A percentile compares a stretch with the other conserved stretches of the same genome.
These are phyloP conservation scores for Paraglomus occultum DNA, from an alignment of 192 early-diverging fungal genomes.

Conservation along the genomic window DNA sequence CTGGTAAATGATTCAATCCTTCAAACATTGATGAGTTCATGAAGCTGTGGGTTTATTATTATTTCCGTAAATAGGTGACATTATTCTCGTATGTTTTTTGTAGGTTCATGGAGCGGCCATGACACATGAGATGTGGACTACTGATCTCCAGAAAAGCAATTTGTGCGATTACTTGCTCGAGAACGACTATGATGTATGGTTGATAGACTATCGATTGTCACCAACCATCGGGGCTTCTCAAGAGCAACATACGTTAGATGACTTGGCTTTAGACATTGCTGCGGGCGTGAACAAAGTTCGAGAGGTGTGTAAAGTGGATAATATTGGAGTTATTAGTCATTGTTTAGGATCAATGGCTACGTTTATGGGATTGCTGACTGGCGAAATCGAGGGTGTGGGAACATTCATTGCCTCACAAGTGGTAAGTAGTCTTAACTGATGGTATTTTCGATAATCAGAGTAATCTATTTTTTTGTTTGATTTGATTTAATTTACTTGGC, in stretches of 20 bases:
- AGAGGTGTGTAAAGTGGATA: constrained; percentile 36
- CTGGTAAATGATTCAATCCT: constrained; percentile 32
- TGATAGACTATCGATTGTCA: constrained; percentile 42
- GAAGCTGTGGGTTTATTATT: neutral
- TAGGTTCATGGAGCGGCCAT: constrained; percentile 43
- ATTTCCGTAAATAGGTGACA: neutral
- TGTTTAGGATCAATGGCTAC: constrained; percentile 42
- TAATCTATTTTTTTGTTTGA: too few species aligned
- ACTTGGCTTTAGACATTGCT: constrained; percentile 32
- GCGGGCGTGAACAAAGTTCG: constrained; percentile 39
- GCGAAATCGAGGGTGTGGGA: constrained; percentile 43
- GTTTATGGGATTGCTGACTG: constrained; percentile 44
- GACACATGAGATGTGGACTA: constrained; percentile 41
- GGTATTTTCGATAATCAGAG: neutral
- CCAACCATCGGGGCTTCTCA: constrained; percentile 29
- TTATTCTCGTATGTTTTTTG: neutral
- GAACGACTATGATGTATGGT: constrained; percentile 45
- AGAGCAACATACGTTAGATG: constrained; percentile 36
- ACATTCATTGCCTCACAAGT: constrained; percentile 37
- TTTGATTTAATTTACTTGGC: too few species aligned
- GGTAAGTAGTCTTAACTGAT: constrained; percentile 23
- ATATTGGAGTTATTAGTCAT: constrained; percentile 43
- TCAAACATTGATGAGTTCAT: neutral
- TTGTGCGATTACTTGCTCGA: constrained; percentile 43
- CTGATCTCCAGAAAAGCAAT: constrained; percentile 38